These are phyloP conservation scores for Xylaria sp. DNA, from an alignment of 2,329 filamentous ascomycete genomes.

Conservation along the genomic window DNA sequence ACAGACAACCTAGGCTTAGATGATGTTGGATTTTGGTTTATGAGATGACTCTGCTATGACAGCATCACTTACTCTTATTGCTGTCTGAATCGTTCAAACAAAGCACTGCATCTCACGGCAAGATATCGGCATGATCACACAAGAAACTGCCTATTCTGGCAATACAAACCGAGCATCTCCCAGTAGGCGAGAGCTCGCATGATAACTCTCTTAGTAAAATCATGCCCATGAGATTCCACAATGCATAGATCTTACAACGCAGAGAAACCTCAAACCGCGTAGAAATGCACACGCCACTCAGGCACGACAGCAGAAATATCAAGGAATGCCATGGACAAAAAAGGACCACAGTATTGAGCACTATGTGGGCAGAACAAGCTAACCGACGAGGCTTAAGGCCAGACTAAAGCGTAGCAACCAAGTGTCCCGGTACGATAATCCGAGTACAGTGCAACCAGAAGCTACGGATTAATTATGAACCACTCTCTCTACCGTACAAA, in stretches of 20 bases:
- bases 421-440: slow-evolving; percentile 14
- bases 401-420: slow-evolving; percentile 12
- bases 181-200: slow-evolving; percentile 12
- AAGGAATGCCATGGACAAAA: neutral
- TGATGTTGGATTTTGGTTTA: neutral
- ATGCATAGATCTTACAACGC: slow-evolving; percentile 19
- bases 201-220: slow-evolving; percentile 13
- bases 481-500: neutral
- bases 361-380: too few species aligned
- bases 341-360: neutral
- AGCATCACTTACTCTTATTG: neutral
- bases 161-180: slow-evolving; percentile 7
- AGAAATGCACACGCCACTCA: neutral
- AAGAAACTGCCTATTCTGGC: slow-evolving; percentile 22
- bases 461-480: too few species aligned
- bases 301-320: neutral
- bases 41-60: slow-evolving; percentile 1
- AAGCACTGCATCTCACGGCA: neutral
- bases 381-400: too few species aligned
- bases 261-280: slow-evolving; percentile 2
- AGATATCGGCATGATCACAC: slow-evolving; percentile 14
- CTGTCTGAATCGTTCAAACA: slow-evolving; percentile 1
- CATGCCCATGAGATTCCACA: slow-evolving; percentile 24
- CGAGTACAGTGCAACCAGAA: neutral
- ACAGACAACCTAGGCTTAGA: neutral